A percentile compares a stretch with the other conserved stretches of the same genome.
These are phyloP conservation scores for Aristolochia contorta DNA, from an alignment of 164 flowering plant genomes.

Conservation along the genomic window DNA sequence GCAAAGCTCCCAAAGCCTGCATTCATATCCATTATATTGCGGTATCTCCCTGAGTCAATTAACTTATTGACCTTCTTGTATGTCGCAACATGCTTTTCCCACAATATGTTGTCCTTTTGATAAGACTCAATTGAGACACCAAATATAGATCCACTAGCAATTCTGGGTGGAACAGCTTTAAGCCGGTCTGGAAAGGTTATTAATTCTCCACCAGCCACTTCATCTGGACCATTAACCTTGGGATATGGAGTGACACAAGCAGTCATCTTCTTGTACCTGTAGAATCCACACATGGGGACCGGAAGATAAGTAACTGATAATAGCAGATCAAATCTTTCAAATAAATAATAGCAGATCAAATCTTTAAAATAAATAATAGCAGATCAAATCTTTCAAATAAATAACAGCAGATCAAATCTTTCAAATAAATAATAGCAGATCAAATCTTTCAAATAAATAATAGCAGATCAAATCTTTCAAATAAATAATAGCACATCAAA, in stretches of 20 bases:
- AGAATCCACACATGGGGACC: not conserved
- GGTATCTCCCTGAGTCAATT: constrained; percentile 72
- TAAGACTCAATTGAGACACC: constrained; percentile 70
- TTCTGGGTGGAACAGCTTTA: constrained; percentile 70
- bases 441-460: no score
- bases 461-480: no score
- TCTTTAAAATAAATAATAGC: no score
- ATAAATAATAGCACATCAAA: no score
- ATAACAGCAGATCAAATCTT: no score
- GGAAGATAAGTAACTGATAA: not conserved
- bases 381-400: no score
- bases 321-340: no score
- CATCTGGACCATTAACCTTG: constrained; percentile 34
- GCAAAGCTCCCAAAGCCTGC: constrained; percentile 92
- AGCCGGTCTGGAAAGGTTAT: constrained; percentile 73
- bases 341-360: no score
- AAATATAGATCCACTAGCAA: constrained; percentile 64
- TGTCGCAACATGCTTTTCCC: constrained; percentile 81
- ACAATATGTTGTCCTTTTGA: constrained; percentile 52
- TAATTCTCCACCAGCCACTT: constrained; percentile 51
- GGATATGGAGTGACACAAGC: constrained; percentile 66
- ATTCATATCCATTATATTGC: constrained; percentile 96
- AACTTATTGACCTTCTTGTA: constrained; percentile 64
- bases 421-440: no score
- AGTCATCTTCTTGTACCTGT: constrained; percentile 91